Evolutionary conservation across 495 filamentous ascomycete genomes (phyloP).

Genomic region (Sporormia fimetaria): DNA sequence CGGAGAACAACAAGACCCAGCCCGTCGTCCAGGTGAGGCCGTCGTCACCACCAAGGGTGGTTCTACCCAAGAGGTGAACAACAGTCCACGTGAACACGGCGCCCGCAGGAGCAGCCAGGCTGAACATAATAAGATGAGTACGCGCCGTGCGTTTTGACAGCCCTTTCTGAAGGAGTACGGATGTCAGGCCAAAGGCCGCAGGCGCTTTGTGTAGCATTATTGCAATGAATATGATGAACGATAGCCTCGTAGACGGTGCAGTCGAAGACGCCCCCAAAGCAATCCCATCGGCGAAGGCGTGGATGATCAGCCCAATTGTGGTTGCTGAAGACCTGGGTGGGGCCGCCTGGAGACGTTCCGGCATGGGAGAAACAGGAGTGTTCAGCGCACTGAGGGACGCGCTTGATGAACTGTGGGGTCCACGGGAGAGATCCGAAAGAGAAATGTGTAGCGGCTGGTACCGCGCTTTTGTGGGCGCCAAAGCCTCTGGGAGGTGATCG

Average conservation of each 20-base stretch:
- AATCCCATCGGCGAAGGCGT: slow-evolving; percentile 92
- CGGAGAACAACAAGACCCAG: slow-evolving; percentile 81
- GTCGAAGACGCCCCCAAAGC: slow-evolving; percentile 85
- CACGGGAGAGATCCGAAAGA: slow-evolving; percentile 59
- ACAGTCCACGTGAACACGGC: slow-evolving; percentile 73
- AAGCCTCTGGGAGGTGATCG: slow-evolving; percentile 65
- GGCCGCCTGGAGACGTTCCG: slow-evolving; percentile 18
- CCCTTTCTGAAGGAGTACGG: slow-evolving; percentile 77
- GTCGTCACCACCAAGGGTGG: slow-evolving; percentile 35
- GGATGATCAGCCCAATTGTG: slow-evolving; percentile 88
- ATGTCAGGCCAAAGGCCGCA: slow-evolving; percentile 87
- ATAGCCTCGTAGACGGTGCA: slow-evolving; percentile 45
- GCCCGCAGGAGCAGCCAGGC: slow-evolving; percentile 77
- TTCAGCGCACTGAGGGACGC: slow-evolving; percentile 31
- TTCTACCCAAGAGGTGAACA: slow-evolving; percentile 55
- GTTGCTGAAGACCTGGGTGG: slow-evolving; percentile 45
- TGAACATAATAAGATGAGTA: slow-evolving; percentile 80
- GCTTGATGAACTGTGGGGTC: slow-evolving; percentile 38
- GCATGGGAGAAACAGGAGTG: slow-evolving; percentile 31
- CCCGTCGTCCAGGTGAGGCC: slow-evolving; percentile 78
- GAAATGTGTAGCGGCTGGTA: slow-evolving; percentile 63
- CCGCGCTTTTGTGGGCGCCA: slow-evolving; percentile 42
- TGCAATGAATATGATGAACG: slow-evolving; percentile 83
- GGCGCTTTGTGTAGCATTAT: slow-evolving; percentile 98
- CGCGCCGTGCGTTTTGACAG: slow-evolving; percentile 74